phyloP scores from a whole-genome alignment of 2,329 filamentous ascomycete genomes.

The Cladophialophora chaetospira region DNA sequence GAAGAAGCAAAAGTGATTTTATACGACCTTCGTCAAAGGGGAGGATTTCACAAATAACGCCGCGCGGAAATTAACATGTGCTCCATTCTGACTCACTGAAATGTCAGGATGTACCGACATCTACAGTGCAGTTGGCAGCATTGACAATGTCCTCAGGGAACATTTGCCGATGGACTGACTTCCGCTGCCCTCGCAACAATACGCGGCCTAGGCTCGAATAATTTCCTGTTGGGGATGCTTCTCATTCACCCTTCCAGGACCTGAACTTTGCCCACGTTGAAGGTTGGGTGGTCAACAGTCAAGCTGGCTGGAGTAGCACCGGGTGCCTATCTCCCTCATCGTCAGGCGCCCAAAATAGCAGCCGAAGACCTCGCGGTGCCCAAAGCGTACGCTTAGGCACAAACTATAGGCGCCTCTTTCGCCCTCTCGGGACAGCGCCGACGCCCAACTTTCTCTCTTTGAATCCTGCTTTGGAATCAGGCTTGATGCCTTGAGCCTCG shows the following conservation, averaged over 20 bases:
- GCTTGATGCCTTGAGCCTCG: background rate
- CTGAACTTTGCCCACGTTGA: conserved; percentile 2
- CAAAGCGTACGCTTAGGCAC: background rate
- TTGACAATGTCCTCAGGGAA: background rate
- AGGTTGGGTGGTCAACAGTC: background rate
- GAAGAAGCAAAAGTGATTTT: background rate
- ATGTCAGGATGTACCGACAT: conserved; percentile 15
- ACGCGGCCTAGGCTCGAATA: background rate
- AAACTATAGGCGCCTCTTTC: background rate
- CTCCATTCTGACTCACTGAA: conserved; percentile 13
- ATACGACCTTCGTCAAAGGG: background rate
- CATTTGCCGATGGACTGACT: background rate
- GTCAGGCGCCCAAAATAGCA: conserved; percentile 1
- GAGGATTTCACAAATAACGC: background rate
- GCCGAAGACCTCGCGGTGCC: background rate
- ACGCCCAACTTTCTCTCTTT: background rate
- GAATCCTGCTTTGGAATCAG: background rate
- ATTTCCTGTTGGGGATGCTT: background rate
- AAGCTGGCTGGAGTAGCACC: background rate
- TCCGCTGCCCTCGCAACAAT: background rate
- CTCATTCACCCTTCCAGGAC: background rate
- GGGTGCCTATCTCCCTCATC: background rate
- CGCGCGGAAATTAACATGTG: conserved; percentile 18
- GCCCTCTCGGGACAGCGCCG: background rate
- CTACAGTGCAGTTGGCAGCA: conserved; percentile 22